A percentile compares a stretch with the other conserved stretches of the same genome.
phyloP scores from a whole-genome alignment of 2,329 filamentous ascomycete species.

The Colletotrichum lini region DNA sequence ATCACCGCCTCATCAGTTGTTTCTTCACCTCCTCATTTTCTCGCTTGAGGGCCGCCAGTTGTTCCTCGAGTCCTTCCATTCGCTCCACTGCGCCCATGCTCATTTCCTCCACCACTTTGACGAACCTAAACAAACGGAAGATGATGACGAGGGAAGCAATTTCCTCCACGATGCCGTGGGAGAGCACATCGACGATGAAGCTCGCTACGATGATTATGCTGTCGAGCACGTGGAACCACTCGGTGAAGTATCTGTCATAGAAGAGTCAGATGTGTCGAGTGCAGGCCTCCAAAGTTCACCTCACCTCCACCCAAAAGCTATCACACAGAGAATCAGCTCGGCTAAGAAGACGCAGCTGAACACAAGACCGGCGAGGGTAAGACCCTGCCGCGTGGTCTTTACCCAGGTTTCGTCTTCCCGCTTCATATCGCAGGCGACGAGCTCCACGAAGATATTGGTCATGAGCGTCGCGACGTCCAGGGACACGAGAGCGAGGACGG shows the following conservation, averaged over 20 bases:
- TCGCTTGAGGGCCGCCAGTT: conserved; percentile 66
- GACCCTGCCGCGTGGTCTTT: conserved; percentile 49
- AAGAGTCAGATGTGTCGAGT: conserved; percentile 32
- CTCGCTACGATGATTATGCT: conserved; percentile 72
- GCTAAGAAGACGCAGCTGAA: conserved; percentile 76
- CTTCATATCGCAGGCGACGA: conserved; percentile 64
- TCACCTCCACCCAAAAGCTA: conserved; percentile 73
- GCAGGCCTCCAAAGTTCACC: conserved; percentile 44
- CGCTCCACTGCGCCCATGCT: conserved; percentile 74
- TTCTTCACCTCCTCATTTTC: conserved; percentile 57
- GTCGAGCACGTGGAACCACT: conserved; percentile 76
- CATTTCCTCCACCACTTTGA: conserved; percentile 80
- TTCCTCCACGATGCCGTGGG: conserved; percentile 73
- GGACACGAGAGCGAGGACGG: conserved; percentile 59
- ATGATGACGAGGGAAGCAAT: conserved; percentile 77
- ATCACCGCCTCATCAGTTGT: conserved; percentile 36
- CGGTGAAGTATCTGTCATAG: conserved; percentile 65
- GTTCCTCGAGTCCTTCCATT: conserved; percentile 69
- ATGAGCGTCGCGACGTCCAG: conserved; percentile 63
- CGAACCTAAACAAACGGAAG: conserved; percentile 76
- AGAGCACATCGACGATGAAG: conserved; percentile 73
- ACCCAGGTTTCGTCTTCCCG: conserved; percentile 59
- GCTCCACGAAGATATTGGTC: conserved; percentile 62
- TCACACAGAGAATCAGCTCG: conserved; percentile 71
- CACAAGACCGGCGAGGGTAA: conserved; percentile 68